These are phyloP conservation scores for Colletotrichum liaoningense DNA, from an alignment of 2,329 filamentous ascomycete genomes.

Conservation along the genomic window DNA sequence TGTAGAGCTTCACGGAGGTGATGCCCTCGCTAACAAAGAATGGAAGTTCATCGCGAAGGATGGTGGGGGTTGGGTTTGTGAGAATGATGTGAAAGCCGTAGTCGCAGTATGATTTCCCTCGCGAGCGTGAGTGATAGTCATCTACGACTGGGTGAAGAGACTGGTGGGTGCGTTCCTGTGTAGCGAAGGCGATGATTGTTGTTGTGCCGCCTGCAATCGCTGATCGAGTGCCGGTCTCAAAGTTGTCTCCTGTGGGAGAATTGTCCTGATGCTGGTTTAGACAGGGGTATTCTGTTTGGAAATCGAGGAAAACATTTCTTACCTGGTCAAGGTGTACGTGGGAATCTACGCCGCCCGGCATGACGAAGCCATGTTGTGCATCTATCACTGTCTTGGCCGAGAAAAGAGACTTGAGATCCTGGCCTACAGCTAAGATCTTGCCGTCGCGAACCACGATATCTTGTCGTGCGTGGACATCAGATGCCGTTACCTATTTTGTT, in stretches of 20 bases:
- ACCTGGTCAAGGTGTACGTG: slow-evolving; percentile 55
- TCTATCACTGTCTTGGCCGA: slow-evolving; percentile 7
- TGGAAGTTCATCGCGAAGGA: slow-evolving; percentile 49
- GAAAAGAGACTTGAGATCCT: slow-evolving; percentile 9
- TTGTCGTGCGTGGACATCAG: slow-evolving; percentile 16
- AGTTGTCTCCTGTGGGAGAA: slow-evolving; percentile 43
- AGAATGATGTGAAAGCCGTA: slow-evolving; percentile 67
- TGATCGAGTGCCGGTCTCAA: slow-evolving; percentile 59
- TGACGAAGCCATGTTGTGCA: slow-evolving; percentile 24
- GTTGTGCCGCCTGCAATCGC: slow-evolving; percentile 70
- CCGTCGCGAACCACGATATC: slow-evolving; percentile 22
- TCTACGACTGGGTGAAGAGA: slow-evolving; percentile 58
- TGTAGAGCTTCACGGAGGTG: slow-evolving; percentile 62
- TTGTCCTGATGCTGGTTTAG: slow-evolving; percentile 6
- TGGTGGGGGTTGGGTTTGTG: slow-evolving; percentile 54
- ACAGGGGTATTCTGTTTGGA: slow-evolving; percentile 43
- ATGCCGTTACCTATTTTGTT: slow-evolving; percentile 18
- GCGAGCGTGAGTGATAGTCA: slow-evolving; percentile 58
- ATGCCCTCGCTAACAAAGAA: slow-evolving; percentile 53
- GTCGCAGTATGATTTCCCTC: slow-evolving; percentile 62
- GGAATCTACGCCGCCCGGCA: slow-evolving; percentile 53
- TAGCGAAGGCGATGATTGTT: slow-evolving; percentile 68
- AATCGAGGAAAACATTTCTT: slow-evolving; percentile 39
- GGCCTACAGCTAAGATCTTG: slow-evolving; percentile 22
- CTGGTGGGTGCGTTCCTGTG: slow-evolving; percentile 58